Base-by-base conservation (phyloP, 1,139 yeast genomes). In the Yamadazyma atlantica region DNA sequence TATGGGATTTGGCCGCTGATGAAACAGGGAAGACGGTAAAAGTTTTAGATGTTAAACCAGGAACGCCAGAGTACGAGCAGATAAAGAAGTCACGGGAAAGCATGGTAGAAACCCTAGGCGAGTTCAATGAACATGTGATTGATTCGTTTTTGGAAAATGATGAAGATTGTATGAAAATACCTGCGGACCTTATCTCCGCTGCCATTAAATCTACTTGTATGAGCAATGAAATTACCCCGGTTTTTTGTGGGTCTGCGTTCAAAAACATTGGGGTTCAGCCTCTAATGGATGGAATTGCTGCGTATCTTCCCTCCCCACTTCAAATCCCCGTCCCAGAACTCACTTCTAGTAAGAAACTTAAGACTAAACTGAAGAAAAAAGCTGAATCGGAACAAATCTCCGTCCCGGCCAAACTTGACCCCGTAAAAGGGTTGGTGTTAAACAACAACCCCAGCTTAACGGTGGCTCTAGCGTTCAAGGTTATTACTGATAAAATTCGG, bases 231-330 rank as follows among this genome's bases (percentile, higher is more conserved):
- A 69, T 87, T 2, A 75, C 85, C 0, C 97, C 99, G 0, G 85
- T 92, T 0, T 64, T 89, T 28, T 88, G 97, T 60, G 98, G 99
- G 3, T 86, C 97, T 1, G 85, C 97, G 37, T 92, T 92, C 62
- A 78, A 74, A 45, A 92, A 92, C 55, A 85, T 92, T 37, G 98
- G 98, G 11, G 95, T 92, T 2, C 98, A 92, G 55, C 97, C 97
- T 0, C 65, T 94, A 38, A 65, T 92, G 63, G 98, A 92, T 57
- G 90, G 95, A 0, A 72, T 90, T 12, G 72, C 80, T 1, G 74
- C 76, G 37, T 92, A 75, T 51, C 66, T 94, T 25, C 98, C 99
- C 0, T 78, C 92, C 1, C 97, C 98, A 1, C 47, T 74, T 3
- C 90, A 89, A 45, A 69, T 75, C 0, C 58, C 60, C 0, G 49